These are phyloP conservation scores for Castanea crenata DNA, from an alignment of 306 rosid genomes.

Conservation along the genomic window DNA sequence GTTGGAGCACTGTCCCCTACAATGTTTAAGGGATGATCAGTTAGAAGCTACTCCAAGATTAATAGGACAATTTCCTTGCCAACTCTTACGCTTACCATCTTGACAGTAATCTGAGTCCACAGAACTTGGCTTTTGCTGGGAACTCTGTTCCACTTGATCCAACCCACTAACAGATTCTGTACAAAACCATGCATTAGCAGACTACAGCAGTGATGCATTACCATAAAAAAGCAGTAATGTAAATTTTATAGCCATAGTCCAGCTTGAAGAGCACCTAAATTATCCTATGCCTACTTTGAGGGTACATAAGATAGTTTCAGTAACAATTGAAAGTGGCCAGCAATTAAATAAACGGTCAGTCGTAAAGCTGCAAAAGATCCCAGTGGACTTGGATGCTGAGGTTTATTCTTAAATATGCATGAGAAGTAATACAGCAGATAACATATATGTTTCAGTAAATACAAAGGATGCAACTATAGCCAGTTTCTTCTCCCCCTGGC, in stretches of 20 bases:
- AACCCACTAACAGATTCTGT: constrained; percentile 65
- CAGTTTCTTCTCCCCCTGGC: neutral
- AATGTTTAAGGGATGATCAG: constrained; percentile 16
- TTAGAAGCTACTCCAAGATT: constrained; percentile 23
- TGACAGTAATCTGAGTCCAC: constrained; percentile 59
- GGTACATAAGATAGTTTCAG: neutral
- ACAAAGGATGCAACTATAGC: neutral
- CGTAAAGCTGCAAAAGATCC: neutral
- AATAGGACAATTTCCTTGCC: constrained; percentile 11
- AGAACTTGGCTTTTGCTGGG: constrained; percentile 57
- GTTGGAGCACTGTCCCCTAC: constrained; percentile 62
- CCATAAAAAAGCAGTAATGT: neutral
- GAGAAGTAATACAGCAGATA: neutral
- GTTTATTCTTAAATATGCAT: neutral
- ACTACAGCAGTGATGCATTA: neutral
- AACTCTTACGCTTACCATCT: constrained; percentile 57
- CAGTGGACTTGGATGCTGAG: neutral
- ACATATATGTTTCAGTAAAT: neutral
- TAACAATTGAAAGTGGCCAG: neutral
- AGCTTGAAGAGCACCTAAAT: neutral
- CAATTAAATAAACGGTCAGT: neutral
- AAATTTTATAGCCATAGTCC: neutral
- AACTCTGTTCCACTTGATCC: constrained; percentile 69
- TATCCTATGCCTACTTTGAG: neutral
- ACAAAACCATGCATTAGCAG: neutral